phyloP scores from a whole-genome alignment of 352 stramenopile species.

The Phytopythium ostracodes region DNA sequence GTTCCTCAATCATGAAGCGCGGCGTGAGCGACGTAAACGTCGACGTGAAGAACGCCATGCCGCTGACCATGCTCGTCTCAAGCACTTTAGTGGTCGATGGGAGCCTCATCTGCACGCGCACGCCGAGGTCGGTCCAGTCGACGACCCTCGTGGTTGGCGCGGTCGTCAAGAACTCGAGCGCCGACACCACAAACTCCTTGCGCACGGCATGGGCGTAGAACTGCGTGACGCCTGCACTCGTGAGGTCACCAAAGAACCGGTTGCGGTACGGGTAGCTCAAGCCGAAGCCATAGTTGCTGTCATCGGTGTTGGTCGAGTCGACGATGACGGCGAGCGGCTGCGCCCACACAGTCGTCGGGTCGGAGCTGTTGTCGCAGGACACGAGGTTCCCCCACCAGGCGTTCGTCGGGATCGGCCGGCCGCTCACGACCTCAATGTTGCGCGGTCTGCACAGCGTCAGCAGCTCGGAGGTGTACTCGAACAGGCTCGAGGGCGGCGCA shows the following conservation, averaged over 20 bases:
- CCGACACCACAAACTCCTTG: slow-evolving; percentile 62
- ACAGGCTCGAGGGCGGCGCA: slow-evolving; percentile 21
- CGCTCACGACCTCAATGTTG: slow-evolving; percentile 43
- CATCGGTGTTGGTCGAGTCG: slow-evolving; percentile 20
- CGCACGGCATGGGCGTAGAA: slow-evolving; percentile 60
- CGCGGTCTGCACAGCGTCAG: slow-evolving; percentile 44
- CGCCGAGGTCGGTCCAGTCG: slow-evolving; percentile 64
- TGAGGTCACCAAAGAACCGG: slow-evolving; percentile 51
- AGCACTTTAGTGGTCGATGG: slow-evolving; percentile 24
- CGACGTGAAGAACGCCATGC: slow-evolving; percentile 70
- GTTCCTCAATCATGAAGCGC: slow-evolving; percentile 42
- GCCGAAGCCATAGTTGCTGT: slow-evolving; percentile 33
- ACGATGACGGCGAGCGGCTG: slow-evolving; percentile 65
- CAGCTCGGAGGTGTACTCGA: slow-evolving; percentile 36
- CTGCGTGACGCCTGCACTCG: slow-evolving; percentile 27
- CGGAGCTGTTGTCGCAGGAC: slow-evolving; percentile 43
- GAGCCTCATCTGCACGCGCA: slow-evolving; percentile 41
- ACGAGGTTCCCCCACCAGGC: slow-evolving; percentile 83
- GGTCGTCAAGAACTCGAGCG: slow-evolving; percentile 40
- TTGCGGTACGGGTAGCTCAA: slow-evolving; percentile 68
- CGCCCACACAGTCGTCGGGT: slow-evolving; percentile 61
- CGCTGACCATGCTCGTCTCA: slow-evolving; percentile 49
- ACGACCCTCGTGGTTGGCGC: slow-evolving; percentile 44
- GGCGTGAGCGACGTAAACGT: slow-evolving; percentile 54
- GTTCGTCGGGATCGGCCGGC: slow-evolving; percentile 66